A percentile compares a stretch with the other conserved stretches of the same genome.
These are phyloP conservation scores for Geosmithia morbida DNA, from an alignment of 2,329 filamentous ascomycete genomes.

Conservation along the genomic window DNA sequence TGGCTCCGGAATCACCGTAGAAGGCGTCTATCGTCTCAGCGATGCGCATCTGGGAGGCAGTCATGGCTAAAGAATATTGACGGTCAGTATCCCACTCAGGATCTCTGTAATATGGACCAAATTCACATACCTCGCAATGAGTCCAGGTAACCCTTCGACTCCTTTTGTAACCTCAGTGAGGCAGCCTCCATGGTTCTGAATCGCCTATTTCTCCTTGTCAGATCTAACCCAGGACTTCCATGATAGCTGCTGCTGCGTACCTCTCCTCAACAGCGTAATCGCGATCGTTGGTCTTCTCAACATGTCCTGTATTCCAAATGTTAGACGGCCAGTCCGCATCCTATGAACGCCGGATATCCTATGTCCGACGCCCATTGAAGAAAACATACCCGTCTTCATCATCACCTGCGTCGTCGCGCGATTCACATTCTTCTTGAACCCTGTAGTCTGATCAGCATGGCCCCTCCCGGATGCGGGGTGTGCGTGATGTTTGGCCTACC, in stretches of 20 bases:
- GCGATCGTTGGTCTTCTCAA: conserved; percentile 95
- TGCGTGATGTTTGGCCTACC: conserved; percentile 25
- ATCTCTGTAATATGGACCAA: not conserved
- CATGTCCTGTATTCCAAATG: conserved; percentile 48
- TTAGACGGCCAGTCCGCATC: not conserved
- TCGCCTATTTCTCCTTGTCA: conserved; percentile 41
- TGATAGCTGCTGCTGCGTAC: conserved; percentile 23
- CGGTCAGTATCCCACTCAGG: not conserved
- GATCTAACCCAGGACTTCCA: conserved; percentile 5
- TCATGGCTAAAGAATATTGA: conserved; percentile 57
- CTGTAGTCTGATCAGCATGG: conserved; percentile 17
- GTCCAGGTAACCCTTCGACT: conserved; percentile 95
- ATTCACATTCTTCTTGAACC: conserved; percentile 81
- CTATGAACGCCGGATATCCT: too few species aligned
- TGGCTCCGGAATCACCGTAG: conserved; percentile 90
- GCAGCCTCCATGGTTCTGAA: conserved; percentile 97
- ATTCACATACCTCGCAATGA: conserved; percentile 59
- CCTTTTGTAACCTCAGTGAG: conserved; percentile 82
- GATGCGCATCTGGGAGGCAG: conserved; percentile 97
- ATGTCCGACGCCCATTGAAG: not conserved
- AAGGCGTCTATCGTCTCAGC: conserved; percentile 99
- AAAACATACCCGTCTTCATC: conserved; percentile 81
- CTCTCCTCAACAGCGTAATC: conserved; percentile 97
- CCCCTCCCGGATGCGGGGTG: conserved; percentile 13
- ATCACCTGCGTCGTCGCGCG: conserved; percentile 98